Base-by-base conservation (phyloP, 345 rosid species). In the Gossypium sturtianum region DNA sequence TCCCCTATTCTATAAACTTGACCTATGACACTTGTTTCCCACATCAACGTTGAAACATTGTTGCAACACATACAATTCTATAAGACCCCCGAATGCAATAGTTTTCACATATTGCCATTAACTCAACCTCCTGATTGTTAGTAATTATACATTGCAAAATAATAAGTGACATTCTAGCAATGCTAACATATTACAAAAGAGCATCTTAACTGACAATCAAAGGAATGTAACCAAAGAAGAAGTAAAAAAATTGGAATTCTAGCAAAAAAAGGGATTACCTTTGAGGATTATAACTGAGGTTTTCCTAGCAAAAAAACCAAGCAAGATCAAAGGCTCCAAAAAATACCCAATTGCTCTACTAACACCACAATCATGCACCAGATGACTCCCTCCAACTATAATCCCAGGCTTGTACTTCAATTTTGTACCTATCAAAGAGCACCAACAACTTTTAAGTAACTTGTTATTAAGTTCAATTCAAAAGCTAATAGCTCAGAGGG, bases 311-410 rank as follows among this genome's bases (percentile, higher is more conserved):
- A 95, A 91, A 76, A 95, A 80, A 10, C 86, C 97, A 56, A 95
- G 88, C 79, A 95, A 73, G 73, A 95, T 72, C 83, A 95, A 70
- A 9, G 98, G 97, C 83, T 95, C 94, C 82, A 93, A 69, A 80
- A 88, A 95, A 82, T 91, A 95, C 9, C 98, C 97, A 66, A 95
- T 83, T 62, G 97, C 81, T 66, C 98, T 83, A 84, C 80, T 87
- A 80, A 86, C 76, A 20, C 92, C 90, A 68, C 99, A 95, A 78
- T 84, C 89, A 38, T 88, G 92, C 71, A 85, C 87, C 72, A 86
- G 78, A 64, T 87, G 79, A 75, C 81, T 93, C 73, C 99, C 98
- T 48, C 98, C 98, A 85, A 89, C 82, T 66, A 93, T 81, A 38
- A 78, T 84, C 76, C 99, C 99, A 22, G 98, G 97, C 80, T 90